Conservation (phyloP, 2,329 filamentous ascomycete genomes). For the Xylaria sp. region DNA sequence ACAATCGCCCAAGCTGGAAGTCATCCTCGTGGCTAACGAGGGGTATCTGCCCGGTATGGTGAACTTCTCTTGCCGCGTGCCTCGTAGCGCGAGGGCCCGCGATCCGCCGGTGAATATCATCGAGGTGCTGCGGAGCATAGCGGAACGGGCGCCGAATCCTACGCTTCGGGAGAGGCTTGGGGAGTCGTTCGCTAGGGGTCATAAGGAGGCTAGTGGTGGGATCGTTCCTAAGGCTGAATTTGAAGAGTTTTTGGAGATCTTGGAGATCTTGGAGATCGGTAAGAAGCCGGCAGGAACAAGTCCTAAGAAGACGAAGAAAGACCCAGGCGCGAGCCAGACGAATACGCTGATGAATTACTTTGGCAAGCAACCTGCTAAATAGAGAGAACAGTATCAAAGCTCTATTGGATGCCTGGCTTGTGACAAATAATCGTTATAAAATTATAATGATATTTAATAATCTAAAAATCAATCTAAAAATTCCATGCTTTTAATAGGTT, state of each 20-base stretch:
- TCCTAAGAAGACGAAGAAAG: conserved; percentile 48
- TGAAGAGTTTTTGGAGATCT: conserved; percentile 68
- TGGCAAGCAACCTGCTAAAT: conserved; percentile 48
- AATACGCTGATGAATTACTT: conserved; percentile 68
- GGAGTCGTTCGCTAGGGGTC: conserved; percentile 71
- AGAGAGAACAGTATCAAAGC: background rate
- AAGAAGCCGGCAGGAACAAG: conserved; percentile 57
- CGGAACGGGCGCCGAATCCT: conserved; percentile 53
- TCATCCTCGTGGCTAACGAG: conserved; percentile 73
- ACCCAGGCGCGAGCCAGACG: conserved; percentile 50
- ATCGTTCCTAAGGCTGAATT: conserved; percentile 70
- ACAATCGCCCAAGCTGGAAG: conserved; percentile 66
- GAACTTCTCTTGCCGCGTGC: conserved; percentile 73
- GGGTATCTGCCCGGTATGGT: conserved; percentile 71
- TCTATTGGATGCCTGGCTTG: background rate
- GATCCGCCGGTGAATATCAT: conserved; percentile 72
- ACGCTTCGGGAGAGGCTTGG: conserved; percentile 62
- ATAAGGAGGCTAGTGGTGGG: conserved; percentile 74
- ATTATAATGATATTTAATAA: too few species aligned
- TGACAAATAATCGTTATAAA: too few species aligned
- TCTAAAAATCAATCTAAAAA: too few species aligned
- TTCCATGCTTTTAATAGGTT: background rate
- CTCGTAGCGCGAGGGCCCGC: conserved; percentile 62
- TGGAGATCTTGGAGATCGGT: conserved; percentile 69
- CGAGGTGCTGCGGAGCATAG: conserved; percentile 63